Evolutionary conservation across 108 stramenopile species (phyloP).

Genomic region (Cylindrotheca fusiformis): DNA sequence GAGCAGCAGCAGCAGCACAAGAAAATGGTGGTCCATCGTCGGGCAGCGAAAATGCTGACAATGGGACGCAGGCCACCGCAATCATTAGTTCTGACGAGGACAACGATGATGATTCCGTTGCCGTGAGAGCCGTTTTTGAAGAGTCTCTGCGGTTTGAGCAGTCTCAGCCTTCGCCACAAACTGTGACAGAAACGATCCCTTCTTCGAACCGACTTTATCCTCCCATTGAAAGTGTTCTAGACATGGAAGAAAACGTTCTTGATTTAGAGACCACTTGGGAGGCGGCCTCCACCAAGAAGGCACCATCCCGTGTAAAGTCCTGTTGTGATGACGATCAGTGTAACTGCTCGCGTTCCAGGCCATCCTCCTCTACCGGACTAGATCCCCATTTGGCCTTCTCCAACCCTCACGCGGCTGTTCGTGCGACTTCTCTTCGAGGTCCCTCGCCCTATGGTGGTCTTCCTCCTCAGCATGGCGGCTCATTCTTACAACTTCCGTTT

Average conservation of each 20-base stretch:
- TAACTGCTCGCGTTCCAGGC: too few species aligned
- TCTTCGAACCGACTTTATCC: constrained; percentile 9
- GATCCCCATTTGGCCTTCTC: not conserved
- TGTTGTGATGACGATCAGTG: too few species aligned
- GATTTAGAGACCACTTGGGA: constrained; percentile 15
- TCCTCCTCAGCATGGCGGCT: too few species aligned
- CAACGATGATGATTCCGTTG: not conserved
- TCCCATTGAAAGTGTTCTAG: constrained; percentile 6
- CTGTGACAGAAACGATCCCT: not conserved
- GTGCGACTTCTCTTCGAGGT: not conserved
- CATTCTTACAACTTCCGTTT: too few species aligned
- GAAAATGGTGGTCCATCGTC: not conserved
- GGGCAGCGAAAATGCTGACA: not conserved
- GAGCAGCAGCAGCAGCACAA: not conserved
- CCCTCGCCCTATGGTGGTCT: not conserved
- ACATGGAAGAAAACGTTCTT: not conserved
- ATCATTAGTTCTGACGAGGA: not conserved
- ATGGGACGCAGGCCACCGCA: not conserved
- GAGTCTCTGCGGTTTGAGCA: constrained; percentile 9
- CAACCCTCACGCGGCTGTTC: not conserved
- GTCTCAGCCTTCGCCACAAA: not conserved
- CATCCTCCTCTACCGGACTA: too few species aligned
- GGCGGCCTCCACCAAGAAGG: not conserved
- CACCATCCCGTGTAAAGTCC: not conserved
- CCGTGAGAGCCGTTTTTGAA: constrained; percentile 1